Evolutionary conservation across 2,329 filamentous ascomycete genomes (phyloP).

Genomic region (Colletotrichum musicola): DNA sequence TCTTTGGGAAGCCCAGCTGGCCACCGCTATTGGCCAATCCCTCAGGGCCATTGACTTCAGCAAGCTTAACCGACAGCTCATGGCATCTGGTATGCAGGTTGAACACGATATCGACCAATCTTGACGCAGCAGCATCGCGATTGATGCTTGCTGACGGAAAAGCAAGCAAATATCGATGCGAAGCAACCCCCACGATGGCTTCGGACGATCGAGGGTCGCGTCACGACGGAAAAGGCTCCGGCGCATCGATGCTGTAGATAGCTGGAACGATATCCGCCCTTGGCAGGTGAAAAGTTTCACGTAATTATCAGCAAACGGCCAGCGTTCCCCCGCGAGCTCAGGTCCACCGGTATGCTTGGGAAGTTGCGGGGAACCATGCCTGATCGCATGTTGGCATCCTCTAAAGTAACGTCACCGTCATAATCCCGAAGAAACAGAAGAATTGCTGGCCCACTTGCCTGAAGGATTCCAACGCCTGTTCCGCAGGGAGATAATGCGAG

Average conservation of each 20-base stretch:
- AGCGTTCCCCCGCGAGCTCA: background rate
- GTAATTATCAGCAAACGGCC: background rate
- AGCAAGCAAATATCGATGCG: background rate
- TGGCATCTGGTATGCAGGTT: too few relatives aligned
- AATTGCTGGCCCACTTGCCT: too few relatives aligned
- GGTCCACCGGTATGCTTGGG: background rate
- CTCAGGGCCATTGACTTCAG: too few relatives aligned
- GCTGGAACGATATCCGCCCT: background rate
- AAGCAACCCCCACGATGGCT: background rate
- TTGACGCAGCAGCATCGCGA: background rate
- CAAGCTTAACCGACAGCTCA: too few relatives aligned
- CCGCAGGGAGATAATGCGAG: too few relatives aligned
- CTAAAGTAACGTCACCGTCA: background rate
- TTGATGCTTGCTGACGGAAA: background rate
- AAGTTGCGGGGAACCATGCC: background rate
- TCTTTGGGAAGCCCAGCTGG: too few relatives aligned
- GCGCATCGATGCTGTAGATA: background rate
- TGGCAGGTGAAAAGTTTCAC: background rate
- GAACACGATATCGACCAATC: background rate
- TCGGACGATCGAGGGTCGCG: background rate
- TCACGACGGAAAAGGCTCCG: background rate
- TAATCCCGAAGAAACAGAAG: background rate
- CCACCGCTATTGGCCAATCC: too few relatives aligned
- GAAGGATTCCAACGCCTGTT: too few relatives aligned
- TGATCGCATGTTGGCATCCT: background rate